Evolutionary conservation across 106 monocot genomes (phyloP), one percentile per base, ranked within the genome.

Genomic region (Vanilla planifolia): DNA sequence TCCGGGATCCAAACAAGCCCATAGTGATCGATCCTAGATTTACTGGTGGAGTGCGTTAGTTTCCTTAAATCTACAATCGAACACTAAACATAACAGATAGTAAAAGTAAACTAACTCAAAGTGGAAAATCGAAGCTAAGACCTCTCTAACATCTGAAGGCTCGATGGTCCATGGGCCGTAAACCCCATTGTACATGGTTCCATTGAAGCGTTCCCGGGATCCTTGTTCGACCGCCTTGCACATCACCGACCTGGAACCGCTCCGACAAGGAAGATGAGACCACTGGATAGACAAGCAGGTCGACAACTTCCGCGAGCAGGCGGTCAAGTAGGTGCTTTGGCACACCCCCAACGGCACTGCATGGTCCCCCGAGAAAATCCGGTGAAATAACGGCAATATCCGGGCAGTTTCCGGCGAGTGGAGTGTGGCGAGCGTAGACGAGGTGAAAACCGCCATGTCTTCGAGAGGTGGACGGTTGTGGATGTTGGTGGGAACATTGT

Each of bases 151-250:
- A 61, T 93, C 93, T 0, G 85, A 64, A 19, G 74, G 43, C 13
- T 93, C 89, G n/a, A 93, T 74, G 2, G 77, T 70, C 93, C 93
- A 93, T 1, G 93, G 93, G 6, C 93, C 93, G 68, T 93, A 93
- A 42, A 79, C 45, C 15, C 89, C 93, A 26, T 78, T 53, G 52
- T 93, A 89, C 5, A 93, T 82, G 15, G 75, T 65, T 43, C 35
- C 60, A 19, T 64, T 52, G 1, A 61, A 27, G 36, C 34, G 7
- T 11, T 60, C 45, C 66, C 32, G 46, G 1, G 70, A 67, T 10
- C 72, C 67, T 55, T 67, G 59, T 7, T 76, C 74, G 2, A 65
- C 48, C 27, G 82, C 81, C 62, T 71, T 53, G 64, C 74, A 64
- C 5, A 53, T 68, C 55, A 67, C 62, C 53, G 53, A 13, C n/a